Base-by-base conservation (phyloP, 2,329 filamentous ascomycete genomes). In the Arthrobotrys iridis region DNA sequence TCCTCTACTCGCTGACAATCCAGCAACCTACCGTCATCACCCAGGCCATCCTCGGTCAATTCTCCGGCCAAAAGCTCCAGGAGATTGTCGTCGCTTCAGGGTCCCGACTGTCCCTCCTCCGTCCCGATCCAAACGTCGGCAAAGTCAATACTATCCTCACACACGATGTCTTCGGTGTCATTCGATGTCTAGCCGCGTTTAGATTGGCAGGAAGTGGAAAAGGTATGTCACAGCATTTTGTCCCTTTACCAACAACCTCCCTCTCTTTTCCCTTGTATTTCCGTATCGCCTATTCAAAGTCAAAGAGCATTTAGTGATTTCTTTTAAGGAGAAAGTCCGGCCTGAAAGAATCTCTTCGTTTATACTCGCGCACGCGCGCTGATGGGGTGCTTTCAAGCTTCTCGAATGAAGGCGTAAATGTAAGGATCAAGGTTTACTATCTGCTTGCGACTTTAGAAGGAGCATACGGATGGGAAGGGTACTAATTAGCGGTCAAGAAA, bases 1-100 rank as follows among this genome's bases (percentile, higher is more conserved):
- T 97, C 83, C 90, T 99, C 85, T 99, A 99, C 85, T 95, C 93
- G 81, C 87, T 99, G 85, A 98, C 95, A 79, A 90, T 99, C 81
- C 93, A 97, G 84, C 91, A 92, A 79, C 92, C 95, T 33, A 93
- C 93, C 78, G 91, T 93, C 74, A 89, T 97, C 80, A 93, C 91
- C 58, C 91, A 96, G 84, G 93, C 95, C 77, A 91, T 97, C 78
- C 87, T 97, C 74, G 96, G 95, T 79, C 94, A 98, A 84, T 98
- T 98, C 83, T 90, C 93, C 75, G 93, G 94, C 79, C 97, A 93
- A 78, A 96, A 94, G 84, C 94, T 97, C 84, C 95, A 99, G 86
- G 93, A 97, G 84, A 97, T 99, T 81, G 88, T 97, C 82, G 94
- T 93, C 26, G 94, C 91, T 55, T 94, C 93, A 60, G 95, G 95